Evolutionary conservation across 2,329 filamentous ascomycete species (phyloP).

Genomic region (Ustulina deusta): DNA sequence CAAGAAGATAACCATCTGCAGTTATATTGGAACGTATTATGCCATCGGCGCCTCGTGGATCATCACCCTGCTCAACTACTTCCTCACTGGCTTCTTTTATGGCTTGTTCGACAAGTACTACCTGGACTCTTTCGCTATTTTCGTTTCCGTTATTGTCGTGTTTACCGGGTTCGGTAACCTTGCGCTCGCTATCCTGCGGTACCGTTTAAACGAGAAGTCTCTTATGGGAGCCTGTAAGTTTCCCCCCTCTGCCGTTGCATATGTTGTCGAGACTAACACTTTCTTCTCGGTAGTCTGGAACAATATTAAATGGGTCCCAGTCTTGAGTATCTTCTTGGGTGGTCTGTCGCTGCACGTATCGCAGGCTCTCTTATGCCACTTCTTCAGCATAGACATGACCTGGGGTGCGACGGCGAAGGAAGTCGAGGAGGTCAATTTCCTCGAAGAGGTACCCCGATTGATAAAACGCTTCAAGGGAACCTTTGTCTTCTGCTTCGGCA

Average conservation of each 20-base stretch:
- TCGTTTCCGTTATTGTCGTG: conserved; percentile 51
- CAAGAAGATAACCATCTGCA: conserved; percentile 80
- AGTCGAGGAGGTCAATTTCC: conserved; percentile 51
- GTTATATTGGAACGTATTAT: conserved; percentile 85
- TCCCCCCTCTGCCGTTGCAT: conserved; percentile 1
- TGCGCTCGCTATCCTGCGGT: conserved; percentile 68
- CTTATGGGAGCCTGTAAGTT: conserved; percentile 58
- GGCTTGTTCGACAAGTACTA: conserved; percentile 68
- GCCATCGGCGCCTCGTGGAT: conserved; percentile 82
- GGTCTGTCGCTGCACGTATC: conserved; percentile 58
- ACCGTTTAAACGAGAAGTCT: conserved; percentile 65
- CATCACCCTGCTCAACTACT: conserved; percentile 79
- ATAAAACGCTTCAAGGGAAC: conserved; percentile 52
- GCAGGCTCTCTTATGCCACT: conserved; percentile 56
- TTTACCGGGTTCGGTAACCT: conserved; percentile 52
- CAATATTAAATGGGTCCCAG: conserved; percentile 64
- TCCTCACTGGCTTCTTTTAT: conserved; percentile 77
- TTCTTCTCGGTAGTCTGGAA: conserved; percentile 55
- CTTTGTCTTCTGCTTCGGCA: conserved; percentile 47
- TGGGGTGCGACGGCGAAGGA: conserved; percentile 54
- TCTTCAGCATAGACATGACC: conserved; percentile 58
- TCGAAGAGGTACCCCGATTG: conserved; percentile 51
- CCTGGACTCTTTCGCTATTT: conserved; percentile 66
- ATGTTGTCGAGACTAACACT: conserved; percentile 19
- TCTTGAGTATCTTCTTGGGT: conserved; percentile 59